phyloP scores from a whole-genome alignment of 441 rosid genomes.

The Erysimum cheiri region DNA sequence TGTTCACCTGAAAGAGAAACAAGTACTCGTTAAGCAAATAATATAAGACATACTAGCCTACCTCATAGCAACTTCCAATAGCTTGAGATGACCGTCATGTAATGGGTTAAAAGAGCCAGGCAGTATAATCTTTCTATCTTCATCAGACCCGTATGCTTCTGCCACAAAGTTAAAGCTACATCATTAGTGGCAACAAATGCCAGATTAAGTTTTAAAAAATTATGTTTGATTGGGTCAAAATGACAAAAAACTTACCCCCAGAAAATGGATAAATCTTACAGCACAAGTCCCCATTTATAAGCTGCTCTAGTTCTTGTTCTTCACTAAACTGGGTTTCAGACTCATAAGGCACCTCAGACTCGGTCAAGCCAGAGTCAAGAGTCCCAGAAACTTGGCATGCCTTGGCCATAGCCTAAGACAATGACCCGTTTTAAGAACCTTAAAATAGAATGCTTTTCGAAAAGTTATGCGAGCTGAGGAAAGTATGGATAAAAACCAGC shows the following conservation, averaged over 20 bases:
- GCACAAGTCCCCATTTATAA: constrained; percentile 69
- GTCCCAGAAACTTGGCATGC: constrained; percentile 71
- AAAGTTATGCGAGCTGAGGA: too few species aligned
- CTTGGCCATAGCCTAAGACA: constrained; percentile 77
- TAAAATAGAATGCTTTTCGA: not conserved
- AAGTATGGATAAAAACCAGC: not conserved
- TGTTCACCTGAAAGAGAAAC: constrained; percentile 17
- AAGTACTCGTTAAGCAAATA: not conserved
- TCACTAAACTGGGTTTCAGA: constrained; percentile 62
- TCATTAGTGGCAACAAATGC: constrained; percentile 29
- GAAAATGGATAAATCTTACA: constrained; percentile 80
- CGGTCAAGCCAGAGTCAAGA: constrained; percentile 58
- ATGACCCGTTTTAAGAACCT: constrained; percentile 4
- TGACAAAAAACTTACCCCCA: constrained; percentile 57
- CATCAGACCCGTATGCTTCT: constrained; percentile 48
- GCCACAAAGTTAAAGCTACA: constrained; percentile 40
- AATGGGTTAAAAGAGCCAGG: constrained; percentile 94
- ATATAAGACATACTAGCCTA: constrained; percentile 43
- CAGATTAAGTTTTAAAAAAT: constrained; percentile 14
- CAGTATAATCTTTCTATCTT: constrained; percentile 76
- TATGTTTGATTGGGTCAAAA: constrained; percentile 25
- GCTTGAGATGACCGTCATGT: constrained; percentile 92
- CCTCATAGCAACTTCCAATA: constrained; percentile 91
- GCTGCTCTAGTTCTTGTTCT: constrained; percentile 81
- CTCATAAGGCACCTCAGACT: constrained; percentile 62